Base-by-base conservation (phyloP, 2,329 filamentous ascomycete genomes). In the Nemania sp. region DNA sequence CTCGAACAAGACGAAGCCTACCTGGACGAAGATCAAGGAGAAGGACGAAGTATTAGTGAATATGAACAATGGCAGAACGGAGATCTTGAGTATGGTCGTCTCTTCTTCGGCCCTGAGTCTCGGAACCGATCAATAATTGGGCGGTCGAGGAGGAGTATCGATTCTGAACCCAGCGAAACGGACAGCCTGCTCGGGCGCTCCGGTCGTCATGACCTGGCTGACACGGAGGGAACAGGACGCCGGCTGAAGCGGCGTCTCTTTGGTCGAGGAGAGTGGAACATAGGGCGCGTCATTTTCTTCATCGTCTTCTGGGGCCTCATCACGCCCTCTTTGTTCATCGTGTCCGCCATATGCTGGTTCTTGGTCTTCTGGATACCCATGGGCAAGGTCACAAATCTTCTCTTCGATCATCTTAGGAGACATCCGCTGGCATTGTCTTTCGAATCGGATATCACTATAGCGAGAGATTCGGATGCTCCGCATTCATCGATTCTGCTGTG, bases 11-110 rank as follows among this genome's bases (percentile, higher is more conserved):
- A 99, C 64, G 94, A 97, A 68, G 88, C 89, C 37, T 99, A 99
- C 68, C 79, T 91, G 42, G 89, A 97, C 56, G 94, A 99, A 74
- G 94, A 99, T 66, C 86, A 94, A 67, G 92, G 93, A 34, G 94
- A 99, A 73, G 94, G 94, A 17, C 86, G 94, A 67, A 97, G 92
- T 75, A 97, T 99, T 67, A 95, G 90, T 66, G 94, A 99, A 75
- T 99, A 99, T 69, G 94, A 99, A 72, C 91, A 96, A 73, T 99
- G 94, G 94, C 94, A 99, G 75, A 97, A 86, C 68, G 94, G 94
- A 45, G 94, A 99, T 67, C 82, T 99, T 28, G 94, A 99, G 72
- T 91, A 97, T 70, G 94, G 94, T 3, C 84, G 93, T 28, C 81
- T 99, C 2, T 97, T 99, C 77, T 99, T 99, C 70, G 95, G 94